Base-by-base conservation (phyloP, 1,284 basidiomycete species). In the Phellopilus nigrolimitatus region DNA sequence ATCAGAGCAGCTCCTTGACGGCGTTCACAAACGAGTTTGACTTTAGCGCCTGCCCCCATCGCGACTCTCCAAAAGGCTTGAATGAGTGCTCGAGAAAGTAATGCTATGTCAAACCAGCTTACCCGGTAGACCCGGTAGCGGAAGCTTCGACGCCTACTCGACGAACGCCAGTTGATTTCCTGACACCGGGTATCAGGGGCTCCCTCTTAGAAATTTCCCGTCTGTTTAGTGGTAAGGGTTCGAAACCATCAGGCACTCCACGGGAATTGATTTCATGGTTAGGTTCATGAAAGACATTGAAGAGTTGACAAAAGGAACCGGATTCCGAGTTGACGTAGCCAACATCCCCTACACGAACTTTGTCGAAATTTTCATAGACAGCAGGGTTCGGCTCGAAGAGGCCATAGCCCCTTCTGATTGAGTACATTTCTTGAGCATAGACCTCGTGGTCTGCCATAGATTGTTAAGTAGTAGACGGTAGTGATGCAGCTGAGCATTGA, bases 341-440 rank as follows among this genome's bases (percentile, higher is more conserved):
- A 15, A 47, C 30, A 38, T n/a, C n/a, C n/a, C n/a, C n/a, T n/a
- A n/a, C n/a, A n/a, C n/a, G n/a, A n/a, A n/a, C n/a, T n/a, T n/a
- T 33, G 24, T 47, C 45, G 22, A 17, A 47, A n/a, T n/a, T n/a
- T 12, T 36, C 21, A n/a, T n/a, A n/a, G 45, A 30, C 45, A 4
- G 45, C 45, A 6, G 45, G 45, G 24, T 47, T 25, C n/a, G 45
- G 45, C 31, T 47, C 45, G 15, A 36, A 47, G 1, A 47, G n/a
- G n/a, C n/a, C n/a, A n/a, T n/a, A n/a, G n/a, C n/a, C n/a, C n/a
- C n/a, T n/a, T n/a, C n/a, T n/a, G n/a, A n/a, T n/a, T n/a, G n/a
- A n/a, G n/a, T n/a, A n/a, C n/a, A n/a, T n/a, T n/a, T n/a, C n/a
- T n/a, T n/a, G n/a, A n/a, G n/a, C n/a, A n/a, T n/a, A n/a, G n/a